phyloP scores from a whole-genome alignment of 23 red algal genomes.

The Pyropia haitanensis region DNA sequence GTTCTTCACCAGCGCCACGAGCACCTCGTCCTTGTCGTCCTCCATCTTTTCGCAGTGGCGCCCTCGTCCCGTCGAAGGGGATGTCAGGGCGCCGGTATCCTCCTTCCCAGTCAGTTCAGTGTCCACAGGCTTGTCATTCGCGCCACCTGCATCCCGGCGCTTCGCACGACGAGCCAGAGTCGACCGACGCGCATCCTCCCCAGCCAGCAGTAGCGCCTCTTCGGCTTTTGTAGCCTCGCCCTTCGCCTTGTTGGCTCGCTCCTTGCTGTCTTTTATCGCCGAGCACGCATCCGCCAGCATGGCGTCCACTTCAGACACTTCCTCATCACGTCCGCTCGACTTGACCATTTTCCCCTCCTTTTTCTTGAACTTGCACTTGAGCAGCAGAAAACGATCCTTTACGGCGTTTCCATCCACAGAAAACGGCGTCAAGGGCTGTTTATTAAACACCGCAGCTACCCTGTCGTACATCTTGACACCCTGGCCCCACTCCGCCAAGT shows the following conservation, averaged over 20 bases:
- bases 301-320: neutral
- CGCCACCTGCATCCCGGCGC: neutral
- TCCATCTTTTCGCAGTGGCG: slow-evolving; percentile 1
- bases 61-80: neutral
- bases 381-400: slow-evolving; percentile 3
- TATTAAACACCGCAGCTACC: slow-evolving; percentile 1
- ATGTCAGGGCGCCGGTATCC: neutral
- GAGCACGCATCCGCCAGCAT: neutral
- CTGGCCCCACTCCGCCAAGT: too few species aligned
- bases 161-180: neutral
- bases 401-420: neutral
- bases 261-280: neutral
- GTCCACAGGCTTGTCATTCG: neutral
- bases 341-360: neutral
- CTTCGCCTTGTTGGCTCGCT: neutral
- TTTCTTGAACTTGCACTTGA: neutral
- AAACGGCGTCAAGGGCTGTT: neutral
- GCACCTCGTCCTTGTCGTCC: neutral
- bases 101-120: neutral
- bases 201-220: neutral
- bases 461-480: slow-evolving; percentile 1
- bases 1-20: neutral
- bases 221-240: neutral
- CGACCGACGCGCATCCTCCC: neutral
- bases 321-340: neutral